Conservation (phyloP, 257 asterid genomes). For the Jacaranda copaia region DNA sequence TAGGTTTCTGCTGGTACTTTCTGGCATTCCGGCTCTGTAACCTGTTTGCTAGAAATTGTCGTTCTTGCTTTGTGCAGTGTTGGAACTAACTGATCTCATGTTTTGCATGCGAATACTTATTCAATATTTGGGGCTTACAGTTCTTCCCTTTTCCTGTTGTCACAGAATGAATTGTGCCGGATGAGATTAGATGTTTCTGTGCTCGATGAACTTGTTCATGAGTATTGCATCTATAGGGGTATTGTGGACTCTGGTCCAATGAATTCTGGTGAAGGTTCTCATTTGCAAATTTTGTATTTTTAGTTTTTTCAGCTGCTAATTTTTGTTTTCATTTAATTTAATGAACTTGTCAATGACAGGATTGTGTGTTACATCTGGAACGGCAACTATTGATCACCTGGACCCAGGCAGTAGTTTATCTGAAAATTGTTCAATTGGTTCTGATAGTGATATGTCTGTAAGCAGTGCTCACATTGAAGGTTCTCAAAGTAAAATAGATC, state of each 20-base stretch:
- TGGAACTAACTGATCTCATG: constrained; percentile 26
- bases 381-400: constrained; percentile 48
- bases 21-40: constrained; percentile 10
- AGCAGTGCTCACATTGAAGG: constrained; percentile 52
- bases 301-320: constrained; percentile 5
- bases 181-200: constrained; percentile 72
- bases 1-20: constrained; percentile 18
- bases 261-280: constrained; percentile 50
- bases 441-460: constrained; percentile 62
- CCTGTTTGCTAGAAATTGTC: constrained; percentile 2
- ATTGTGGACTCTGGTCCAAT: constrained; percentile 62
- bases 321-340: constrained; percentile 19
- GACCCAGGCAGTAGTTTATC: constrained; percentile 57
- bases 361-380: constrained; percentile 43
- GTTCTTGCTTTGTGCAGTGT: constrained; percentile 17
- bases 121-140: constrained; percentile 22
- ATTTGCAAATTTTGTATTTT: neutral
- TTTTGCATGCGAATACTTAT: constrained; percentile 15
- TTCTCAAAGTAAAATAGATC: constrained; percentile 53
- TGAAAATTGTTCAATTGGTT: constrained; percentile 53
- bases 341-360: constrained; percentile 43
- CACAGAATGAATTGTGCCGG: constrained; percentile 94
- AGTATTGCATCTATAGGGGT: constrained; percentile 94
- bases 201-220: constrained; percentile 92
- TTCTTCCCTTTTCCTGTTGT: constrained; percentile 38